phyloP scores from a whole-genome alignment of 2,329 filamentous ascomycete genomes.

The Ophiostoma ips region DNA sequence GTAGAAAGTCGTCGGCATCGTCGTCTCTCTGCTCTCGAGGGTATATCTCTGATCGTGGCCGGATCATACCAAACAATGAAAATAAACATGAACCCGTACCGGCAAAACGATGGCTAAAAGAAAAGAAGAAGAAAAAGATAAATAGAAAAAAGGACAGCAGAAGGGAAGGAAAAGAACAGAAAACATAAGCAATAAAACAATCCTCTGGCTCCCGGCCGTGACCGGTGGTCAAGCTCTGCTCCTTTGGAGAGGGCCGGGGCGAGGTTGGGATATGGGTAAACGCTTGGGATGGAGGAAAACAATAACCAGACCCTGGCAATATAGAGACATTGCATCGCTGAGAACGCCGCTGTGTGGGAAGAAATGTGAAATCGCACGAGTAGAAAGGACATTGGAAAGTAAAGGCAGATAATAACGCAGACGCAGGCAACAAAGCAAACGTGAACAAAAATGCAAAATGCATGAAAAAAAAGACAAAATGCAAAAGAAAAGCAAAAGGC shows the following conservation, averaged over 20 bases:
- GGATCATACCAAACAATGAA: neutral
- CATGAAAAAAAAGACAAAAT: neutral
- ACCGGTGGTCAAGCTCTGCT: neutral
- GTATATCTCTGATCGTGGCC: slow-evolving; percentile 3
- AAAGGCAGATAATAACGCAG: neutral
- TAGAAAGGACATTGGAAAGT: neutral
- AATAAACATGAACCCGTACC: neutral
- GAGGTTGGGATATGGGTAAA: slow-evolving; percentile 2
- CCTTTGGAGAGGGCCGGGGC: neutral
- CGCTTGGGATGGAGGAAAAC: slow-evolving; percentile 1
- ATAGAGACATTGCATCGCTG: neutral
- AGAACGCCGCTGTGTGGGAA: slow-evolving; percentile 1
- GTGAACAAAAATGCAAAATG: slow-evolving; percentile 1
- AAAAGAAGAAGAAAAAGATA: neutral
- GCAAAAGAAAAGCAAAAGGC: slow-evolving; percentile 9
- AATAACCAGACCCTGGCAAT: neutral
- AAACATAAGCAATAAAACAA: slow-evolving; percentile 1
- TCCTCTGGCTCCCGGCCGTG: neutral
- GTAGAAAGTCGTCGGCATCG: slow-evolving; percentile 2
- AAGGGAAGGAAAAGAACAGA: neutral
- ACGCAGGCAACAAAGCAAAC: neutral
- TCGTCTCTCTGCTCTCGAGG: slow-evolving; percentile 9
- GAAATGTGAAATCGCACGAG: neutral
- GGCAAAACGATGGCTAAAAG: neutral
- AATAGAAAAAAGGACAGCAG: neutral